Conservation (phyloP, 176 grass and related monocot genomes). For the Eleusine indica region DNA sequence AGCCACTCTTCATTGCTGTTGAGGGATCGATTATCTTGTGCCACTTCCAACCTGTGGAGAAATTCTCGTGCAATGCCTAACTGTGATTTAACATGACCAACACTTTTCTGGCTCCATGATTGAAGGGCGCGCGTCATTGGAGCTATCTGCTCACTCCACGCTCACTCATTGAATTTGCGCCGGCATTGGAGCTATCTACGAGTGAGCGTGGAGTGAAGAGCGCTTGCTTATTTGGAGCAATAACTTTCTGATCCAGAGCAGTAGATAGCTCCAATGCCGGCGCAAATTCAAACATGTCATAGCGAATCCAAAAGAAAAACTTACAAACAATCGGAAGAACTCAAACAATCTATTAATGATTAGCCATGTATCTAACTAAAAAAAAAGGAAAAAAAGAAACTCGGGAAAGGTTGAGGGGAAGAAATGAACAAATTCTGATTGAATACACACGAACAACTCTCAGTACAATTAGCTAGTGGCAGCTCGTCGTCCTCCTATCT, state of each 20-base stretch:
- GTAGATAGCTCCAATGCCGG: background rate
- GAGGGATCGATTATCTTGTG: no score
- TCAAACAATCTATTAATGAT: constrained; percentile 5
- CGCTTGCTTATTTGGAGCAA: background rate
- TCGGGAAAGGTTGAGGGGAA: background rate
- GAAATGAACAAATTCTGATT: constrained; percentile 1
- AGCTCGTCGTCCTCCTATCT: background rate
- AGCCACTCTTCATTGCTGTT: no score
- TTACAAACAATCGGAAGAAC: background rate
- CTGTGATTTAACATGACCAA: no score
- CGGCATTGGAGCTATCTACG: no score
- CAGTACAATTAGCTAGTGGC: background rate
- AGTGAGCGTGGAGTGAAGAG: background rate
- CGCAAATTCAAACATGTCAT: background rate
- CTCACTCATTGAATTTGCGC: no score
- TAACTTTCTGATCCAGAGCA: background rate
- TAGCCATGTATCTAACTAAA: background rate
- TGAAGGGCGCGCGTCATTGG: no score
- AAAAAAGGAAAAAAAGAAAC: background rate
- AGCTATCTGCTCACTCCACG: no score
- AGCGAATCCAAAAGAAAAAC: background rate
- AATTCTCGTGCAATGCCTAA: no score
- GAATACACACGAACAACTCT: background rate
- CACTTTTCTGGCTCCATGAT: no score
- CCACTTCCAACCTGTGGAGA: no score